Evolutionary conservation across 768 basidiomycete genomes (phyloP).

Genomic region (Phaffia tasmanica): DNA sequence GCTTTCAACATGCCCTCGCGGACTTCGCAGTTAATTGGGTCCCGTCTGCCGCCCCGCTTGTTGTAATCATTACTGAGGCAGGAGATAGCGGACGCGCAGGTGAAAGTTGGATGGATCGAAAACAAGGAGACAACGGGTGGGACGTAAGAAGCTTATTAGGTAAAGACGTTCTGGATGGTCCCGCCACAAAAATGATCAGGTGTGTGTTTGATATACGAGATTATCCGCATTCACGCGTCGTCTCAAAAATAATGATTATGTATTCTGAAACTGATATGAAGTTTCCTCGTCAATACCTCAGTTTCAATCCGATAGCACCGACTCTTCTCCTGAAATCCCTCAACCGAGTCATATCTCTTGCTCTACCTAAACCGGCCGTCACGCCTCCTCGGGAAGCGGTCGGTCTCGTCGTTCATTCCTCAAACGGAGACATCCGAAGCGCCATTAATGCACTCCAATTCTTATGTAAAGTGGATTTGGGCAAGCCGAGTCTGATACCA

Average conservation of each 20-base stretch:
- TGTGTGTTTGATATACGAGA: conserved; percentile 38
- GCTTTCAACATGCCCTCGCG: conserved; percentile 61
- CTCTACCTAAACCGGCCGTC: conserved; percentile 34
- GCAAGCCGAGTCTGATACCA: conserved; percentile 34
- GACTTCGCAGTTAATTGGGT: conserved; percentile 43
- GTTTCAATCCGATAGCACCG: conserved; percentile 84
- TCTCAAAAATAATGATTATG: not conserved
- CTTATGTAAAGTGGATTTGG: conserved; percentile 44
- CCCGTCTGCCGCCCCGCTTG: conserved; percentile 47
- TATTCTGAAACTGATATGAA: conserved; percentile 1
- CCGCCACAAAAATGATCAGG: conserved; percentile 70
- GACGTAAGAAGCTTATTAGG: conserved; percentile 64
- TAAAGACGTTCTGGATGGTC: conserved; percentile 54
- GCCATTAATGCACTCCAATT: conserved; percentile 92
- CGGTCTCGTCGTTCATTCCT: conserved; percentile 62
- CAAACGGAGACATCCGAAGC: conserved; percentile 83
- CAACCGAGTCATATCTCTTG: conserved; percentile 48
- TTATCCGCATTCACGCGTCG: not conserved
- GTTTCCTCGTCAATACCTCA: conserved; percentile 33
- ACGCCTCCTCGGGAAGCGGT: conserved; percentile 55
- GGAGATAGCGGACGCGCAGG: conserved; percentile 59
- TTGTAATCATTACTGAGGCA: conserved; percentile 72
- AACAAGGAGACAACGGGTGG: conserved; percentile 48
- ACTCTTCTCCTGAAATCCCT: conserved; percentile 75
- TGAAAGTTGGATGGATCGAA: conserved; percentile 43